phyloP scores from a whole-genome alignment of 1,284 basidiomycete species.

The Ceratobasidium sp. region DNA sequence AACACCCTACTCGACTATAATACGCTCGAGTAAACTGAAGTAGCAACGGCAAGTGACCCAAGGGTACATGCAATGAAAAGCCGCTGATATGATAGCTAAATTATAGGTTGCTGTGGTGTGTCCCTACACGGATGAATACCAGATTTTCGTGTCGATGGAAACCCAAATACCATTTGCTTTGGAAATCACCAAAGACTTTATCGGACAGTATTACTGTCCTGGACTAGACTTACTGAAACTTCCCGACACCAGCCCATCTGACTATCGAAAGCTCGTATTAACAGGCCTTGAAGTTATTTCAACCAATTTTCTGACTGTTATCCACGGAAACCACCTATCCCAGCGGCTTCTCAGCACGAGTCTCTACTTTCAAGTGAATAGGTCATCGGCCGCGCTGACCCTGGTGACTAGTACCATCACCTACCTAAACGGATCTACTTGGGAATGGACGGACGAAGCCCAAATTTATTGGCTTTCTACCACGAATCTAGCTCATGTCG shows the following conservation, averaged over 20 bases:
- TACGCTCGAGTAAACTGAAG: not conserved
- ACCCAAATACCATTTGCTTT: not conserved
- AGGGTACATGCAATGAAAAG: not conserved
- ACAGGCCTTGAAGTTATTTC: not conserved
- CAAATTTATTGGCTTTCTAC: not conserved
- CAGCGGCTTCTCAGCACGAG: not conserved
- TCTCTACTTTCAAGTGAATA: not conserved
- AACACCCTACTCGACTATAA: not conserved
- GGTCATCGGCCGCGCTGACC: not conserved
- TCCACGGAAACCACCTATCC: not conserved
- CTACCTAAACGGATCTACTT: not conserved
- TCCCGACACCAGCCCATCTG: not conserved
- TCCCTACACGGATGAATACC: not conserved
- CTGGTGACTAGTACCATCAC: not conserved
- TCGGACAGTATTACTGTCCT: not conserved
- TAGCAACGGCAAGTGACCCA: not conserved
- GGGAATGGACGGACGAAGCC: not conserved
- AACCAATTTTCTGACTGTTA: not conserved
- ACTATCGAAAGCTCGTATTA: not conserved
- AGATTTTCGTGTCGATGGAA: not conserved
- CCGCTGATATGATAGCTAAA: not conserved
- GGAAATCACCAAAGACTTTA: not conserved
- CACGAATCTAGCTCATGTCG: not conserved
- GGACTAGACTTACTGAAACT: not conserved
- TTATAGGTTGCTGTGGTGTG: slow-evolving; percentile 7